These are phyloP conservation scores for Cyberlindnera petersonii DNA, from an alignment of 805 yeast species.

Conservation along the genomic window DNA sequence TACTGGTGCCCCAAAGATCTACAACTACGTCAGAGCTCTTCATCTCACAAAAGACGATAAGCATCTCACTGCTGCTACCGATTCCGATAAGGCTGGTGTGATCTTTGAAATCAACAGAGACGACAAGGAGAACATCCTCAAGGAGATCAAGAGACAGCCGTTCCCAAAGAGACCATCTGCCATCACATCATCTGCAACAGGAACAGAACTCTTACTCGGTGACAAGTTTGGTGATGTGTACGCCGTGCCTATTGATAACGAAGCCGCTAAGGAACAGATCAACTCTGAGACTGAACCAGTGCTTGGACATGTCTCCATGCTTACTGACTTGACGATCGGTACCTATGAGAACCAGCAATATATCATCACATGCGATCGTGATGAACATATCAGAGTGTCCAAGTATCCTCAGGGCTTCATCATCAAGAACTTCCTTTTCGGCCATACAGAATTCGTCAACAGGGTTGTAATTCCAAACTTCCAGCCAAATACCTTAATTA, in stretches of 20 bases:
- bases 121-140: conserved; percentile 36
- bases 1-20: conserved; percentile 63
- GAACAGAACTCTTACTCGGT: conserved; percentile 64
- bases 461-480: conserved; percentile 53
- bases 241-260: conserved; percentile 42
- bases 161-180: conserved; percentile 95
- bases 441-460: conserved; percentile 81
- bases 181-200: conserved; percentile 59
- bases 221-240: conserved; percentile 98
- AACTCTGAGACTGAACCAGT: conserved; percentile 58
- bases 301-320: conserved; percentile 95
- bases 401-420: conserved; percentile 74
- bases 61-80: conserved; percentile 65
- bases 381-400: conserved; percentile 88
- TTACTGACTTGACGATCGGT: conserved; percentile 64
- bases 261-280: conserved; percentile 31
- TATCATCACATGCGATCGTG: conserved; percentile 84
- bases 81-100: conserved; percentile 76
- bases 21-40: conserved; percentile 65
- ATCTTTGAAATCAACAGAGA: conserved; percentile 42
- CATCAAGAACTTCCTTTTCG: conserved; percentile 80
- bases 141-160: conserved; percentile 60
- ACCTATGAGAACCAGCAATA: conserved; percentile 41
- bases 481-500: conserved; percentile 49
- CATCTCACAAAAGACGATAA: conserved; percentile 49